Evolutionary conservation across 495 filamentous ascomycete species (phyloP).

Genomic region (Aspergillus affinis): DNA sequence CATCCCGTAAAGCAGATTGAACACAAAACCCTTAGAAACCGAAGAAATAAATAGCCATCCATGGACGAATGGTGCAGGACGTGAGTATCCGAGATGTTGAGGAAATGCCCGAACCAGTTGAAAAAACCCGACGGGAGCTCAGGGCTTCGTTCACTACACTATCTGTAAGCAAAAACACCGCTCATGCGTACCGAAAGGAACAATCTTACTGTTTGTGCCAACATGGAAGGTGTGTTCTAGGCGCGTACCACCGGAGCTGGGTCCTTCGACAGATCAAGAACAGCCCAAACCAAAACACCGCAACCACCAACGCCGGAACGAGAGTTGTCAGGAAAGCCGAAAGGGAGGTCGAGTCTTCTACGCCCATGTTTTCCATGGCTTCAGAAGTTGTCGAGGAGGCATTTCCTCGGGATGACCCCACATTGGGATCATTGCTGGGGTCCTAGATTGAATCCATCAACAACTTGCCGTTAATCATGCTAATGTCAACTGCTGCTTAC

Average conservation of each 20-base stretch:
- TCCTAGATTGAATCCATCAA: constrained; percentile 11
- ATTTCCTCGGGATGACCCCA: constrained; percentile 45
- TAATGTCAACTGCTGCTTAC: constrained; percentile 15
- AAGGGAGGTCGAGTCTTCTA: constrained; percentile 35
- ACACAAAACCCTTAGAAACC: constrained; percentile 71
- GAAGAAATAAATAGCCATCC: constrained; percentile 81
- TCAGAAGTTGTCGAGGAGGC: constrained; percentile 39
- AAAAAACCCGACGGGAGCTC: constrained; percentile 49
- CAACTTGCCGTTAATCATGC: not conserved
- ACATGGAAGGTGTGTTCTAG: constrained; percentile 75
- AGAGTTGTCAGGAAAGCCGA: constrained; percentile 69
- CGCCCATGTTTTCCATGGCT: constrained; percentile 29
- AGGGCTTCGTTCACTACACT: constrained; percentile 35
- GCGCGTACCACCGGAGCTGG: constrained; percentile 76
- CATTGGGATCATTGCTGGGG: constrained; percentile 42
- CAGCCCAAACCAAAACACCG: constrained; percentile 61
- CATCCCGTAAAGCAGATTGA: constrained; percentile 72
- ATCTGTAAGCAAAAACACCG: not conserved
- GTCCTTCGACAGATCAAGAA: constrained; percentile 75
- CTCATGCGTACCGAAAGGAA: not conserved
- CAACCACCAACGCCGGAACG: constrained; percentile 65
- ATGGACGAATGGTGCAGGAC: constrained; percentile 66
- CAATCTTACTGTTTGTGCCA: constrained; percentile 59
- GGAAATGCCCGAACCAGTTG: constrained; percentile 63
- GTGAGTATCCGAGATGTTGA: constrained; percentile 58